Evolutionary conservation across 805 yeast species (phyloP), one percentile per base, ranked within the genome.

Genomic region (Candida ulmi): DNA sequence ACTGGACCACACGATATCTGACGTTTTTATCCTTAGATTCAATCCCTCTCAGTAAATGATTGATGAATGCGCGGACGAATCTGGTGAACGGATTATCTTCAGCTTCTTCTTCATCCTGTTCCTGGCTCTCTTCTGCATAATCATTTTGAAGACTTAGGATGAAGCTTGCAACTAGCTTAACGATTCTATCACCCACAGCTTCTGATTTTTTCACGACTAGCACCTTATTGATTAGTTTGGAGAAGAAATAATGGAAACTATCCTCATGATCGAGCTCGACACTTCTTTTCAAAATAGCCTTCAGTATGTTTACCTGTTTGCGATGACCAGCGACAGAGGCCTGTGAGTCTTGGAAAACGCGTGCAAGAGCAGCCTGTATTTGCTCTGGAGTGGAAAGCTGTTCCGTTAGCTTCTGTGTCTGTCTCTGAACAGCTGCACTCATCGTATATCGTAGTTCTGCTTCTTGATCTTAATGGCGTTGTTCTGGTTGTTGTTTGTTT

Each of bases 291-390:
- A 81, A 83, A 13, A 86, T 63, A 33, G 73, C 71, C 52, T 72
- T 74, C 53, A 88, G 55, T 6, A 83, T 71, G 9, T 78, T 74
- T 7, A 81, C 76, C 42, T 85, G 80, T 53, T 84, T 83, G 35
- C 85, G 68, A 58, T 88, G 96, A 2, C 90, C 82, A 0, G 90
- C 81, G 25, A 80, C 69, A 2, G 86, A 71, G 17, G 62, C 46
- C 54, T 88, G 97, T 0, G 93, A 85, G 41, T 82, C 91, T 53
- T 84, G 91, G 54, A 88, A 88, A 4, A 80, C 78, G 41, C 73
- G 78, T 1, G 84, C 78, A 50, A 82, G 64, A 4, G 83, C 76
- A 11, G 44, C 39, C 28, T 65, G 63, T 21, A 76, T 60, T 41
- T 66, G 70, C 23, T 61, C 65, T 0, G 58, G 60, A 29, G 54